Percentiles rank a stretch among this genome's conserved stretches.
Evolutionary conservation across 2,329 filamentous ascomycete species (phyloP).

Genomic region (Boeremia lycopersici): DNA sequence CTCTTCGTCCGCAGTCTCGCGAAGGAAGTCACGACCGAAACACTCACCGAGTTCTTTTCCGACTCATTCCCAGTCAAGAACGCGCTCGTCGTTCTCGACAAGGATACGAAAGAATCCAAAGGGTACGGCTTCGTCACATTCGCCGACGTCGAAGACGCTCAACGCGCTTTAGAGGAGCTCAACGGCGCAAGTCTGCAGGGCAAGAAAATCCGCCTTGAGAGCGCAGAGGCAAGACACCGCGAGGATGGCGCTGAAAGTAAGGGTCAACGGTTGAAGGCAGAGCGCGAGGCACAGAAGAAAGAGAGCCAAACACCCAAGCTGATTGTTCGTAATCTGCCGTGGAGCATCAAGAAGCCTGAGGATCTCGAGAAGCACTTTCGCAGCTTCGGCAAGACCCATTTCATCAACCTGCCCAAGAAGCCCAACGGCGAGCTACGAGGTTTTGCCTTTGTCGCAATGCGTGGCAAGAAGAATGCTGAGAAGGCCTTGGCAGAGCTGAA

Average conservation of each 20-base stretch:
- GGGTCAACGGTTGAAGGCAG: constrained; percentile 66
- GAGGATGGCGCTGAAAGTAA: constrained; percentile 52
- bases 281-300: constrained; percentile 66
- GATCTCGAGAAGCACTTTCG: constrained; percentile 80
- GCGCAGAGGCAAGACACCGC: constrained; percentile 84
- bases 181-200: constrained; percentile 79
- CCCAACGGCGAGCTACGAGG: constrained; percentile 73
- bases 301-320: constrained; percentile 75
- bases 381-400: constrained; percentile 90
- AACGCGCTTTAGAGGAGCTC: constrained; percentile 78
- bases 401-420: constrained; percentile 80
- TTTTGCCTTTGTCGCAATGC: constrained; percentile 90
- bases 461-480: constrained; percentile 88
- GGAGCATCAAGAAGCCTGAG: constrained; percentile 88
- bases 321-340: constrained; percentile 93
- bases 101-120: constrained; percentile 82
- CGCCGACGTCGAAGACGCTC: constrained; percentile 88
- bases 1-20: constrained; percentile 92
- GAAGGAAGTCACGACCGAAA: constrained; percentile 76
- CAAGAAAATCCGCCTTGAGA: constrained; percentile 80
- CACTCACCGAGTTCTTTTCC: constrained; percentile 87
- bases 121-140: constrained; percentile 98
- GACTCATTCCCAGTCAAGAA: constrained; percentile 95
- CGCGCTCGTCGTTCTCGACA: constrained; percentile 88
- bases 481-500: constrained; percentile 84